Evolutionary conservation across 169 alveolate species (phyloP), one percentile per base, ranked within the genome.

Genomic region (Plasmodium sp.): DNA sequence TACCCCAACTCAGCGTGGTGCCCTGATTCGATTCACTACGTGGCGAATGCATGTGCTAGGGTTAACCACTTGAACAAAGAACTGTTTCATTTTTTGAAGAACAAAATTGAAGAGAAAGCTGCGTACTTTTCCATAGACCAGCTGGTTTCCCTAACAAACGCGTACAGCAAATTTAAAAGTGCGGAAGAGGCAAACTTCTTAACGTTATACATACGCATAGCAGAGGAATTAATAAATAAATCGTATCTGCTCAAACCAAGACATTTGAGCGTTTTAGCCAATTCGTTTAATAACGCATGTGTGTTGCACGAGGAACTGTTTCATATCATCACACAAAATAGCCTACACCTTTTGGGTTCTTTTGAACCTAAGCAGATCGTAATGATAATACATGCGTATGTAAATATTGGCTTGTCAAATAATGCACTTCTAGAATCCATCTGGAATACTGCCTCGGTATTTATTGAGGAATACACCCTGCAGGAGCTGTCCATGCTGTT

Each of bases 401-500:
- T 88, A 34, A 88, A 88, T 79, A 88, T 88, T 5, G 94, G 94
- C 5, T 45, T 88, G 31, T 31, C 56, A 79, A 77, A 88, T 41
- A 88, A 88, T 88, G 73, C 34, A 27, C 48, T 88, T 41, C 58
- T 88, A 12, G 56, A 80, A 3, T 31, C 81, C 51, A 80, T 88
- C 16, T 88, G 94, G 94, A 27, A 88, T 14, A 67, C 33, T 27
- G 82, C 94, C 14, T 27, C 18, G 5, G 33, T 41, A 80, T 88
- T 27, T 80, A 88, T 88, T n/a, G 33, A 71, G 3, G 88, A 80
- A n/a, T 88, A 88, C 82, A 56, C 83, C 7, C 27, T 88, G 4
- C 94, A 88, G 83, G 94, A 88, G 56, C 33, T 88, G 18, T 88
- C 94, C 51, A 88, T 88, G 94, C n/a, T 88, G 51, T 16, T 88